Base-by-base conservation (phyloP, 352 stramenopile genomes). In the Globisporangium spinosum region DNA sequence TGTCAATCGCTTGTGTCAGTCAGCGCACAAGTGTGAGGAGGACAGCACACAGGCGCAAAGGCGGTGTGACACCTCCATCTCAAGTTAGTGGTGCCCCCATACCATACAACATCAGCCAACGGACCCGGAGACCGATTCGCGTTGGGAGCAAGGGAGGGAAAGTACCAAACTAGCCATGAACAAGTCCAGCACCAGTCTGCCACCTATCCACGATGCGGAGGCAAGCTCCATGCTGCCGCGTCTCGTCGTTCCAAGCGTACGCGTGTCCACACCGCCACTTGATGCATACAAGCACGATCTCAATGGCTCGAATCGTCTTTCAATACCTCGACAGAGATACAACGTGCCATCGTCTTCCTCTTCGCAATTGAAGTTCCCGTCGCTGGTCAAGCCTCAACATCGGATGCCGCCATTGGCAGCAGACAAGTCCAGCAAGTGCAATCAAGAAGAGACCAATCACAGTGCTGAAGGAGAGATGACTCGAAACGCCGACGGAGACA, bases 321-420 rank as follows among this genome's bases (percentile, higher is more conserved):
- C 67, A 22, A 63, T 70, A 45, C 74, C 70, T 29, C 65, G 62
- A 0, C 69, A 75, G 49, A 68, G 67, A 23, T 58, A 34, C 20
- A 56, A 54, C 62, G 6, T 68, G 34, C 15, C 62, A 12, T 25
- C 53, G 23, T 5, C 61, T 58, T 49, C 47, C 49, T 65, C 60
- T 45, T 77, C 64, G n/a, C 25, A 65, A 23, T 49, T 86, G 8
- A 84, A 81, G 67, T 80, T 86, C 9, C 78, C 77, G 58, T 64
- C 68, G 22, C 69, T 84, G 9, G 58, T 72, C 20, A 86, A 77
- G 64, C 69, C 75, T 20, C 71, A 78, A 10, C 71, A 64, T 25
- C 55, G 22, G 34, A 62, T 43, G 23, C 13, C 60, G 51, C 23
- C 59, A 25, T 38, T 56, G 22, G 17, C 29, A 10, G 29, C 23